phyloP scores from a whole-genome alignment of 257 asterid species.

The Gentiana dahurica region DNA sequence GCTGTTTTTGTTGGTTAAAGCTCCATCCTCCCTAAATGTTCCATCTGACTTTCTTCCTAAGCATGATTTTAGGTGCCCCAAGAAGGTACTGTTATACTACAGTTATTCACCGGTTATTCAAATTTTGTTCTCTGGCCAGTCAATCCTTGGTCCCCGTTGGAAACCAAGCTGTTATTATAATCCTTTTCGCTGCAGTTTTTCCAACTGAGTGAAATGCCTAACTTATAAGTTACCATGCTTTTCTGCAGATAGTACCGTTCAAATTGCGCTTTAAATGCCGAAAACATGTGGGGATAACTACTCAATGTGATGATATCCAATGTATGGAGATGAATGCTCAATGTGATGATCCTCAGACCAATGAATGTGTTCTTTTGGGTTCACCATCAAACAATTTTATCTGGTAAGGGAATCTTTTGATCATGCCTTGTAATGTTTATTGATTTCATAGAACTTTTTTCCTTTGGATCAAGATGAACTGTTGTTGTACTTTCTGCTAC shows the following conservation, averaged over 20 bases:
- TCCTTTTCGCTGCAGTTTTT: background rate
- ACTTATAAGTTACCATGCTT: constrained; percentile 2
- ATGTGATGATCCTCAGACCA: constrained; percentile 18
- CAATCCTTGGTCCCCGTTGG: background rate
- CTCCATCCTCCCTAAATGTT: constrained; percentile 54
- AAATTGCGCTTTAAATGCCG: constrained; percentile 62
- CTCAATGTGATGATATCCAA: constrained; percentile 21
- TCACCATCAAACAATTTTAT: constrained; percentile 34
- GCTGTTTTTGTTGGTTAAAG: constrained; percentile 73
- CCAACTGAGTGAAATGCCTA: background rate
- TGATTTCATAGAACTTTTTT: background rate
- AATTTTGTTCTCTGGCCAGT: no score
- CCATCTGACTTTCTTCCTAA: constrained; percentile 89
- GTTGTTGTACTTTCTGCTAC: background rate
- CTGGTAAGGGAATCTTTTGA: constrained; percentile 34
- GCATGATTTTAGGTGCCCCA: constrained; percentile 61
- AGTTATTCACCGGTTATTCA: background rate
- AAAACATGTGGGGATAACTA: constrained; percentile 24
- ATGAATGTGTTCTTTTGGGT: constrained; percentile 22
- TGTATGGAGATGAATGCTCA: no score
- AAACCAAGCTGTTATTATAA: background rate
- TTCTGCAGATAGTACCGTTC: constrained; percentile 52
- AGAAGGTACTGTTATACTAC: constrained; percentile 40
- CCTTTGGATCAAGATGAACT: background rate
- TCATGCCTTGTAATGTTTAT: background rate